phyloP scores from a whole-genome alignment of 192 early-diverging fungal species.

The Coemansia umbellata region DNA sequence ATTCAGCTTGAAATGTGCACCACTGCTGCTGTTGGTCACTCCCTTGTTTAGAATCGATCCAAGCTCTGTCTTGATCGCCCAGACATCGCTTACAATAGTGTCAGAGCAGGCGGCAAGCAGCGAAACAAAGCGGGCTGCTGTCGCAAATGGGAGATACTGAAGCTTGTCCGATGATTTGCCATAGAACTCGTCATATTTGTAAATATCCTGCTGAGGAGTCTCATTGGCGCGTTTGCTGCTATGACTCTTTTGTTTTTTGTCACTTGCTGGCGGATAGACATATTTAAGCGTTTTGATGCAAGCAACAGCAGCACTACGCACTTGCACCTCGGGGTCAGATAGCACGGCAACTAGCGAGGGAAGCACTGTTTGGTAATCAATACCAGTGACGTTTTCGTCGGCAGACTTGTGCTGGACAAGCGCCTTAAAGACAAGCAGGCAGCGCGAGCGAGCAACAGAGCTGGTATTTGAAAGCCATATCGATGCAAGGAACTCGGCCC shows the following conservation, averaged over 20 bases:
- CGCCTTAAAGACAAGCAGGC: conserved; percentile 56
- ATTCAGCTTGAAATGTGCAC: conserved; percentile 12
- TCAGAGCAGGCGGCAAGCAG: conserved; percentile 30
- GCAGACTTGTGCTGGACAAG: conserved; percentile 32
- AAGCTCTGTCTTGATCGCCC: conserved; percentile 42
- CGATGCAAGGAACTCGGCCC: conserved; percentile 45
- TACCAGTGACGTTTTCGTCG: background rate
- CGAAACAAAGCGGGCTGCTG: conserved; percentile 49
- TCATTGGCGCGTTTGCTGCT: conserved; percentile 1
- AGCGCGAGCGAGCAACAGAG: conserved; percentile 33
- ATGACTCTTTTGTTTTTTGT: conserved; percentile 18
- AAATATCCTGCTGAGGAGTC: conserved; percentile 33
- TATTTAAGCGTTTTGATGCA: conserved; percentile 58
- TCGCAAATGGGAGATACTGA: conserved; percentile 54
- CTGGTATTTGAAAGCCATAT: conserved; percentile 18
- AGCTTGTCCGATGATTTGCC: conserved; percentile 46
- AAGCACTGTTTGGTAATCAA: conserved; percentile 65
- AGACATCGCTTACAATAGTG: conserved; percentile 17
- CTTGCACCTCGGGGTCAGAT: conserved; percentile 45
- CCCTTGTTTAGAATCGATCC: conserved; percentile 39
- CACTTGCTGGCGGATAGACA: conserved; percentile 10
- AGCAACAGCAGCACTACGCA: conserved; percentile 61
- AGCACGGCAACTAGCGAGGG: conserved; percentile 72
- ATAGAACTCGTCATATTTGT: conserved; percentile 61
- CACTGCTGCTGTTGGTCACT: conserved; percentile 12